Base-by-base conservation (phyloP, 2,329 filamentous ascomycete species). In the Colletotrichum musae region DNA sequence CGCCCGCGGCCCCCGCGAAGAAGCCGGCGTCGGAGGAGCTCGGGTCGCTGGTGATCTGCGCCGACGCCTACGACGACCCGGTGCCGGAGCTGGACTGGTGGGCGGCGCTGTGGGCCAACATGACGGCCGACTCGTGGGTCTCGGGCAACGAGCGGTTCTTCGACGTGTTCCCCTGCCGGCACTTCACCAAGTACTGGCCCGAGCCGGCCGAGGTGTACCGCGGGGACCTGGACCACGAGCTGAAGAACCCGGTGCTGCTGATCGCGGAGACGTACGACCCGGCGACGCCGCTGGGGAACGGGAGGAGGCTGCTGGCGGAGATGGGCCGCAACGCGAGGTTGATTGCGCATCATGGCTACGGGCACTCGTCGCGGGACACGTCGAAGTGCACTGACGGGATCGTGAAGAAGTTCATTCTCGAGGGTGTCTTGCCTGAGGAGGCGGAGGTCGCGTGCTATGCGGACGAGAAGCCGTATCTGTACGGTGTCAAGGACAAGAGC, bases 181-280 rank as follows among this genome's bases (percentile, higher is more conserved):
- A 85, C 70, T 86, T 83, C 60, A 72, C 66, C 9, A 75, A 76
- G 1, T 83, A 84, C 71, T 86, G 85, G 84, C 82, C 84, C 2
- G 47, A 79, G 16, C 80, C 82, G 0, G 83, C 82, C 0, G 85
- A 85, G 63, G 83, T 84, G 5, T 87, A 81, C 71, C 81, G 84
- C 4, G 85, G 84, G 13, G 79, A 81, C 54, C 74, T 87, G 32
- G 83, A 84, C 73, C 72, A 79, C 56, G 81, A 81, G 0, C 79
- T 87, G 9, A 80, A 77, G 26, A 71, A 83, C 63, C 84, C 85
- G 0, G 75, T 87, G 2, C 73, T 87, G 47, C 77, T 87, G 47
- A 82, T 87, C 47, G 83, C 84, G 1, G 83, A 84, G 76, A 82
- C 82, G 5, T 83, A 87, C 64, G 85, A 87, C 65, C 84, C 85